Evolutionary conservation across 768 basidiomycete genomes (phyloP), one percentile per base, ranked within the genome.

Genomic region (Boletus pseudopeckii): DNA sequence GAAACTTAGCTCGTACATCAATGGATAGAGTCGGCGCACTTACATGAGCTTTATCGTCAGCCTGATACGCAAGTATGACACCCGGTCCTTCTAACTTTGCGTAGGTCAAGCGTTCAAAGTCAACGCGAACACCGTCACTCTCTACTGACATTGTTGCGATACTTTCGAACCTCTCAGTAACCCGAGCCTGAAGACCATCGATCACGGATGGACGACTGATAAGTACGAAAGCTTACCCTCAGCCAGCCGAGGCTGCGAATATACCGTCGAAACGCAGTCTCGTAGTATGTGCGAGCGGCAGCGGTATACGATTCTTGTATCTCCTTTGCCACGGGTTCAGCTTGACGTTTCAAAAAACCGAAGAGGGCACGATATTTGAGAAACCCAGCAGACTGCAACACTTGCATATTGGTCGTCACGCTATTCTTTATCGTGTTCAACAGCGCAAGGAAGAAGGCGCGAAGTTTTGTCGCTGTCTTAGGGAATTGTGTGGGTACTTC

Each of bases 181-280:
- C 78, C 37, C 91, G 80, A 17, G 80, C 72, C 92, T 94, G 54
- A 24, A 46, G 46, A 43, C 45, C 20, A 36, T 50, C 26, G 44
- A 47, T 56, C 20, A 43, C 1, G 24, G 39, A 38, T 38, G 45
- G 22, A 30, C 30, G 5, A 5, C 20, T 6, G 20, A 40, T 3
- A 28, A 48, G 47, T 43, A 48, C 13, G 18, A 33, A 47, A 57
- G 22, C 73, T 45, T 41, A 89, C 89, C 78, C 88, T 90, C 48
- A 98, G 79, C 71, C 78, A 83, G 34, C 84, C 81, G 44, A 99
- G 74, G 64, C 86, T 88, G 42, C 97, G 78, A 22, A 85, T 80
- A 68, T 98, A 99, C 40, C 97, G 76, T 56, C 97, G 77, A 68
- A 98, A 95, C 1, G 88, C 92, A 20, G 97, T 98, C 72, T 99